A percentile compares a stretch with the other conserved stretches of the same genome.
Evolutionary conservation across 441 rosid genomes (phyloP).

Genomic region (Adansonia madagascariensis): DNA sequence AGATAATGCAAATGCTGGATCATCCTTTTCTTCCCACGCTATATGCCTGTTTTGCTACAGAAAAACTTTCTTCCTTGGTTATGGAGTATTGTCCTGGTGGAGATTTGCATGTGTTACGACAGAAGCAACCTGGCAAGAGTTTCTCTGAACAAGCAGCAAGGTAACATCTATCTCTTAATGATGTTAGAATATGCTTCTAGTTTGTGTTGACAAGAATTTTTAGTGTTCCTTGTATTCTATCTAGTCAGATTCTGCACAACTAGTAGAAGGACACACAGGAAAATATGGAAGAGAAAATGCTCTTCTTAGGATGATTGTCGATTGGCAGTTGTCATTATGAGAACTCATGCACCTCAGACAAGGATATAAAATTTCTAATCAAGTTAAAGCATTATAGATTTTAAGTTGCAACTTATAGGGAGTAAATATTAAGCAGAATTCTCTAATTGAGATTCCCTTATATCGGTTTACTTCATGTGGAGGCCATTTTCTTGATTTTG

Average conservation of each 20-base stretch:
- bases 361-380: background rate
- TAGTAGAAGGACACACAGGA: background rate
- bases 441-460: background rate
- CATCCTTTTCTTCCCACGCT: constrained; percentile 87
- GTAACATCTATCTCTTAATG: constrained; percentile 33
- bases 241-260: background rate
- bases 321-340: background rate
- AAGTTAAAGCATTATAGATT: constrained; percentile 11
- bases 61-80: constrained; percentile 72
- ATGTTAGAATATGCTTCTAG: constrained; percentile 11
- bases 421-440: background rate
- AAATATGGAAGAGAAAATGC: background rate
- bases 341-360: background rate
- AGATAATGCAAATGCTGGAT: constrained; percentile 79
- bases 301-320: no score
- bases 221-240: background rate
- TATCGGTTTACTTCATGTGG: background rate
- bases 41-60: constrained; percentile 66
- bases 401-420: background rate
- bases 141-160: constrained; percentile 81
- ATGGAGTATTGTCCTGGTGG: constrained; percentile 90
- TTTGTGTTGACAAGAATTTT: background rate
- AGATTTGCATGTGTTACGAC: constrained; percentile 79
- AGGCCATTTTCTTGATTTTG: background rate
- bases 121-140: constrained; percentile 64